phyloP scores from a whole-genome alignment of 2,329 filamentous ascomycete species.

The Phialocephala subalpina region DNA sequence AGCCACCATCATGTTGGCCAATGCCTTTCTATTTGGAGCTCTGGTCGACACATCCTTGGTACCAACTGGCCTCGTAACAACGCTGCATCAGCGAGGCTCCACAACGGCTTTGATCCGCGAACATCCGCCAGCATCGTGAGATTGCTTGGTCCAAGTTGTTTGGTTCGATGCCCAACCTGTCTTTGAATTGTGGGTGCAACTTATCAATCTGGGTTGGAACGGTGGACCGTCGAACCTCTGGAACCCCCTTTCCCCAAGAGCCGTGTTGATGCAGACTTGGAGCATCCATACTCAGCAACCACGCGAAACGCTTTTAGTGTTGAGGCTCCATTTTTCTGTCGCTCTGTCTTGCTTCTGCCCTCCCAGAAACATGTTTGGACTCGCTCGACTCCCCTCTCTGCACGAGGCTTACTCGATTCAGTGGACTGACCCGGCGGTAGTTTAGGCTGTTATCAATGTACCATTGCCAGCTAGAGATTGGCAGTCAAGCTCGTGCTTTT shows the following conservation, averaged over 20 bases:
- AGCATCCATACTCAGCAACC: constrained; percentile 7
- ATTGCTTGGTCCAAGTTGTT: constrained; percentile 16
- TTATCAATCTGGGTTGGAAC: neutral
- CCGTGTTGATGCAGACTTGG: constrained; percentile 6
- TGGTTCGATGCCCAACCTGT: constrained; percentile 28
- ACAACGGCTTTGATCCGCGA: neutral
- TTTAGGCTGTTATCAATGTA: constrained; percentile 12
- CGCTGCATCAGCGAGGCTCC: constrained; percentile 6
- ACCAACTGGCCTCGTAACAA: neutral
- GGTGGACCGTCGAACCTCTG: constrained; percentile 1
- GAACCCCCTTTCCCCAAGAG: constrained; percentile 18
- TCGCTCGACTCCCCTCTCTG: neutral
- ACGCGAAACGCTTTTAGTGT: constrained; percentile 12
- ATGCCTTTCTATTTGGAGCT: constrained; percentile 9
- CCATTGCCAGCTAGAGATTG: constrained; percentile 3
- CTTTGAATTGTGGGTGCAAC: constrained; percentile 23
- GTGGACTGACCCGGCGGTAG: constrained; percentile 3
- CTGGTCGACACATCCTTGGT: constrained; percentile 11
- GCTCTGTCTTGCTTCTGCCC: constrained; percentile 7
- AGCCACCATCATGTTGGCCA: neutral
- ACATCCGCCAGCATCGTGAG: constrained; percentile 18
- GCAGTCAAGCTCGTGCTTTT: constrained; percentile 5
- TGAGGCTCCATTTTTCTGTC: constrained; percentile 21
- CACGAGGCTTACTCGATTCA: neutral
- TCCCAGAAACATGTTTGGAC: constrained; percentile 15